phyloP scores from a whole-genome alignment of 805 yeast species.

The Nakazawaea ambrosiae region DNA sequence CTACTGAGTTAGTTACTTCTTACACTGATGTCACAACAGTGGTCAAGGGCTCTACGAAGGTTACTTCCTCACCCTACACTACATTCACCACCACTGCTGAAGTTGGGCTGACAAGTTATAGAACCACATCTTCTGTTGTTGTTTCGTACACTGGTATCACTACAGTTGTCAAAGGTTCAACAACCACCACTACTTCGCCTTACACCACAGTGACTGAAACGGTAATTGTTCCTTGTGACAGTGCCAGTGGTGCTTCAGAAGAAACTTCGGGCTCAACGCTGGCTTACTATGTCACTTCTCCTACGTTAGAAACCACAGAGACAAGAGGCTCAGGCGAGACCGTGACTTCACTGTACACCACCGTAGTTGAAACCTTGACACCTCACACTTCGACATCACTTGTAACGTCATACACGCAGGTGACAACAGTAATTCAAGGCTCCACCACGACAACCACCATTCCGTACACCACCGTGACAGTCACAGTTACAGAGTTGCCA shows the following conservation, averaged over 20 bases:
- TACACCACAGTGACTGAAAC: background rate
- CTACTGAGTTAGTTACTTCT: background rate
- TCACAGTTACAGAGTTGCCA: conserved; percentile 1
- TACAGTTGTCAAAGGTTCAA: background rate
- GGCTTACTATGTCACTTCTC: background rate
- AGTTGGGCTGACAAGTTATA: background rate
- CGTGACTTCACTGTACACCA: no score
- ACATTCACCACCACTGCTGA: background rate
- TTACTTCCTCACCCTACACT: background rate
- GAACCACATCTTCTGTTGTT: background rate
- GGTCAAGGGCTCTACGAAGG: background rate
- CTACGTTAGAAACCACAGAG: no score
- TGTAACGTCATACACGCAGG: no score
- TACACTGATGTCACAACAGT: background rate
- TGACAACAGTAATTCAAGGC: no score
- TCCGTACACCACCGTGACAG: background rate
- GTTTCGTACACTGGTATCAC: background rate
- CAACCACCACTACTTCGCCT: conserved; percentile 1
- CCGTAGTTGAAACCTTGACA: no score
- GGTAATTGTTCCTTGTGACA: no score
- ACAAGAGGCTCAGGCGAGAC: no score
- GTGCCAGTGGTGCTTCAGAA: no score
- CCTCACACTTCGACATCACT: no score
- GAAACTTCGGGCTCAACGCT: background rate
- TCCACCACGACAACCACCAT: conserved; percentile 1